Conservation (phyloP, 2,329 filamentous ascomycete genomes). For the Aspergillus ochraceoroseus region DNA sequence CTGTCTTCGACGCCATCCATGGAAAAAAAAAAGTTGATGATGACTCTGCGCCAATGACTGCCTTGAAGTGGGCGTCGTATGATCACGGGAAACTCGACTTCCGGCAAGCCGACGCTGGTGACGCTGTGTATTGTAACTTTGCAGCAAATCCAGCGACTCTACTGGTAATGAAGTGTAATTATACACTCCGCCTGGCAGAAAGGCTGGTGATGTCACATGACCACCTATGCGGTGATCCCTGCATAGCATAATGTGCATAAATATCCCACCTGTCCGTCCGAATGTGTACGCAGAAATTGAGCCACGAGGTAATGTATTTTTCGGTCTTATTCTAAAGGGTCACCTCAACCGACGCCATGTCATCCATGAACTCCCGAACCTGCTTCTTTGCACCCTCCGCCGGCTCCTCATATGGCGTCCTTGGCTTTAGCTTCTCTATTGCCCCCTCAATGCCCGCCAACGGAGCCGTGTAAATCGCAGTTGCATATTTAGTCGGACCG, state of each 20-base stretch:
- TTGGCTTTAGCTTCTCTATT: slow-evolving; percentile 54
- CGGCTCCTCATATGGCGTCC: slow-evolving; percentile 56
- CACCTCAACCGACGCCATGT: slow-evolving; percentile 42
- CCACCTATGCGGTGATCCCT: too few species aligned
- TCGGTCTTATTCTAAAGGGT: slow-evolving; percentile 2
- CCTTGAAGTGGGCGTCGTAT: slow-evolving; percentile 24
- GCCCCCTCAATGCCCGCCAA: slow-evolving; percentile 57
- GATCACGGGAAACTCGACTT: slow-evolving; percentile 31
- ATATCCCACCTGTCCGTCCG: too few species aligned
- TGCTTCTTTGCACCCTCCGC: slow-evolving; percentile 43
- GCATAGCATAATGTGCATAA: too few species aligned
- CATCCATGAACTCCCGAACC: slow-evolving; percentile 40
- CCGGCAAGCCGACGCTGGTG: slow-evolving; percentile 23
- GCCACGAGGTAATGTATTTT: too few species aligned
- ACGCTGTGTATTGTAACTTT: background rate
- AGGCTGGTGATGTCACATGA: slow-evolving; percentile 1
- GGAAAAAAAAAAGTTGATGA: too few species aligned
- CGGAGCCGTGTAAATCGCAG: slow-evolving; percentile 55
- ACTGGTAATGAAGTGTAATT: background rate
- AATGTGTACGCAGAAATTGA: too few species aligned
- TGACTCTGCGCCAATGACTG: slow-evolving; percentile 14
- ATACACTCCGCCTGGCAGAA: background rate
- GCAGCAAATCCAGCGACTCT: background rate
- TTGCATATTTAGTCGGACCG: slow-evolving; percentile 64
- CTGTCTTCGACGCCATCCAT: slow-evolving; percentile 1